Evolutionary conservation across 2,329 filamentous ascomycete genomes (phyloP).

Genomic region (Claviceps cyperi): DNA sequence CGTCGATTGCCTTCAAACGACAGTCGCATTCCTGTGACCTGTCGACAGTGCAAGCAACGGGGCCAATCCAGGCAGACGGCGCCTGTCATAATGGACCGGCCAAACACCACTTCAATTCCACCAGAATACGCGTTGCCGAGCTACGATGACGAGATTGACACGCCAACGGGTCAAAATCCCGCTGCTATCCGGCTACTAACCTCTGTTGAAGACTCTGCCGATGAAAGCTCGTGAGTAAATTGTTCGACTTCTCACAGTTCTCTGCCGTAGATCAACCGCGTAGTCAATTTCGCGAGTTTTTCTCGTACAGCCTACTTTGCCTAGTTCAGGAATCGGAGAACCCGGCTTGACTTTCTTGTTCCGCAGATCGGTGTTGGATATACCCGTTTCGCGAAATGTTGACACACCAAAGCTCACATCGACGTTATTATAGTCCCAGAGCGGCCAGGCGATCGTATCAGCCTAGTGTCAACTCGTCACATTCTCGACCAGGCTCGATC

Average conservation of each 20-base stretch:
- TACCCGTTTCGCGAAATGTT: slow-evolving; percentile 7
- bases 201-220: slow-evolving; percentile 42
- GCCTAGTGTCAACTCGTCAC: slow-evolving; percentile 34
- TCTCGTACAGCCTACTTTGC: not conserved
- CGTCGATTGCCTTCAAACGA: not conserved
- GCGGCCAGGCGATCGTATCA: slow-evolving; percentile 33
- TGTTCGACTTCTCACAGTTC: not conserved
- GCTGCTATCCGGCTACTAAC: slow-evolving; percentile 47
- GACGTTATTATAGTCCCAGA: slow-evolving; percentile 25
- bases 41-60: not conserved
- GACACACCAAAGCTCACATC: slow-evolving; percentile 23
- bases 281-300: not conserved
- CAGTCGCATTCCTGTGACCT: slow-evolving; percentile 17
- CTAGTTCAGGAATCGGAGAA: not conserved
- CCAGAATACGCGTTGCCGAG: slow-evolving; percentile 43
- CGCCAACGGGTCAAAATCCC: slow-evolving; percentile 31
- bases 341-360: not conserved
- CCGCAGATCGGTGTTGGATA: not conserved
- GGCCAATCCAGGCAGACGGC: not conserved
- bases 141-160: slow-evolving; percentile 42
- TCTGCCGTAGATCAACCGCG: not conserved
- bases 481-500: slow-evolving; percentile 33
- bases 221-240: slow-evolving; percentile 41
- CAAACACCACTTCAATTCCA: slow-evolving; percentile 35
- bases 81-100: slow-evolving; percentile 29